Evolutionary conservation across 1,284 basidiomycete species (phyloP).

Genomic region (Gastroboletus turbinatus): DNA sequence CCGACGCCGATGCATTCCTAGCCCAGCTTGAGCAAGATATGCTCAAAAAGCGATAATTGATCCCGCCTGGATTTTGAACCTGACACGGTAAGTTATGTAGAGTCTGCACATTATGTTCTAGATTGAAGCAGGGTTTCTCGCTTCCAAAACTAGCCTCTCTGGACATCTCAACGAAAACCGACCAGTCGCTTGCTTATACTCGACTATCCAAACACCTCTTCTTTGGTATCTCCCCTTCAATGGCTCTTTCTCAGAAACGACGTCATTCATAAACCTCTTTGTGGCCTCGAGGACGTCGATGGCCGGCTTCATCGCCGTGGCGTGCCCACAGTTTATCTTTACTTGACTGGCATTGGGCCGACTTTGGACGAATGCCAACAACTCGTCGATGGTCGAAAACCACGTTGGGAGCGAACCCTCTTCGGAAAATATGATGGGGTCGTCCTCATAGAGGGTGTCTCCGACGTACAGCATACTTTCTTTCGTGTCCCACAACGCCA

Average conservation of each 20-base stretch:
- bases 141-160: slow-evolving; percentile 45
- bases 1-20: slow-evolving; percentile 59
- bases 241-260: slow-evolving; percentile 43
- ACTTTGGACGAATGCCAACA: slow-evolving; percentile 41
- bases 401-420: slow-evolving; percentile 51
- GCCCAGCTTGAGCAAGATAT: slow-evolving; percentile 58
- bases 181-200: slow-evolving; percentile 43
- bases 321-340: slow-evolving; percentile 49
- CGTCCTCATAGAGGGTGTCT: slow-evolving; percentile 54
- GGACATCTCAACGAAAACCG: slow-evolving; percentile 52
- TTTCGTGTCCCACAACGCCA: slow-evolving; percentile 48
- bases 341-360: slow-evolving; percentile 31
- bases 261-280: slow-evolving; percentile 46
- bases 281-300: slow-evolving; percentile 43
- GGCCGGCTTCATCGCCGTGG: slow-evolving; percentile 44
- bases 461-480: slow-evolving; percentile 56
- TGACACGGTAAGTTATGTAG: slow-evolving; percentile 3
- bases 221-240: slow-evolving; percentile 35
- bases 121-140: slow-evolving; percentile 18
- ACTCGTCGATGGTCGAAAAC: slow-evolving; percentile 43
- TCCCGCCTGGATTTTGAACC: background rate
- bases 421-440: slow-evolving; percentile 51
- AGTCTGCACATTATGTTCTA: background rate
- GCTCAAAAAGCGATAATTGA: slow-evolving; percentile 19
- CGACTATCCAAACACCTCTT: slow-evolving; percentile 41